Evolutionary conservation across 2,329 filamentous ascomycete genomes (phyloP), one percentile per base, ranked within the genome.

Genomic region (Hymenoscyphus repandus): DNA sequence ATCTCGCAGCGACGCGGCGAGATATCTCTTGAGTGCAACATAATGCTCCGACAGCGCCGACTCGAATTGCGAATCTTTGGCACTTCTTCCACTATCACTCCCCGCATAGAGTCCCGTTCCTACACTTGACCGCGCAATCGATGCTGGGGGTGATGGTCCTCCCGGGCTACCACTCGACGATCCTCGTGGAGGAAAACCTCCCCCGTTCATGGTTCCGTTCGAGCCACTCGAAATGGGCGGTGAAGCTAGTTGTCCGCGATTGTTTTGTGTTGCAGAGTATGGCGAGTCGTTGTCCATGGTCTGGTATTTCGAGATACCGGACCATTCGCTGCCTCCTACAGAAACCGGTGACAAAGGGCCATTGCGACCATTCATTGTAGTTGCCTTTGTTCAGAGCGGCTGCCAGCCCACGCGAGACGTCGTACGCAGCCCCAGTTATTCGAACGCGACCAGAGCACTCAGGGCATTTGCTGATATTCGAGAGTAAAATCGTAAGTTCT

Each of bases 101-200:
- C 81, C 68, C 65, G 82, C 73, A 74, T 85, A 90, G 56, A 85
- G 69, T 53, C 80, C 80, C 37, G 85, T 88, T 51, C 88, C 90
- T 66, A 86, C 85, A 69, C 90, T 96, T 46, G 89, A 95, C 57
- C 88, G 80, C 56, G 87, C 89, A 60, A 96, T 77, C 5, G 92
- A 97, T 58, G 86, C 89, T 22, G 93, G 92, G 49, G 92, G 91
- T 45, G 92, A 96, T 47, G 92, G 82, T 22, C 77, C 80, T 59
- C 79, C 79, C 55, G 80, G 63, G 80, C 80, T 59, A 71, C 71
- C 62, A 20, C 52, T 45, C 33, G 68, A 70, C 62, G 60, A 69
- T 62, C 59, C 60, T 68, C 72, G 70, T 31, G 77, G 66, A 46
- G 79, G 72, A 63, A 80, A 82, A 58, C 70, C 63, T 62, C 73